Percentiles rank a stretch among this genome's conserved stretches.
Evolutionary conservation across 495 filamentous ascomycete genomes (phyloP).

Genomic region (Gamarada debralockiae): DNA sequence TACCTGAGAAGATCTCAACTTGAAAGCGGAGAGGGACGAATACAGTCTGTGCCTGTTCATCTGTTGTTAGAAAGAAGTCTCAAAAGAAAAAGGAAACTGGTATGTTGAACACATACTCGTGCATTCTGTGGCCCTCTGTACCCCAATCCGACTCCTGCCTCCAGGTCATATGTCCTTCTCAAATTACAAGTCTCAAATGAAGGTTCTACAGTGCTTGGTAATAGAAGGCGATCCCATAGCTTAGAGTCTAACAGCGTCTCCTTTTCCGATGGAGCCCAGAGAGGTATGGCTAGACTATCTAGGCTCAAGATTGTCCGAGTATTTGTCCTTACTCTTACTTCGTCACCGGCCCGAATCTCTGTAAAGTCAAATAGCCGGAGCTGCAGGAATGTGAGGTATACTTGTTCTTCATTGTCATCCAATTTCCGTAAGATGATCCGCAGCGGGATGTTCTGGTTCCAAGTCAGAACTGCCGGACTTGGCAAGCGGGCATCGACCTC

Average conservation of each 20-base stretch:
- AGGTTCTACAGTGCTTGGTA: conserved; percentile 83
- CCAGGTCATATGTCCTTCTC: conserved; percentile 72
- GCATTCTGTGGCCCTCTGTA: conserved; percentile 46
- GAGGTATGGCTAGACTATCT: conserved; percentile 59
- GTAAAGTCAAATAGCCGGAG: conserved; percentile 79
- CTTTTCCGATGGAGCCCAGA: conserved; percentile 54
- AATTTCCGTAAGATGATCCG: conserved; percentile 73
- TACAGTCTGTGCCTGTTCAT: conserved; percentile 51
- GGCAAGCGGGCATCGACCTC: conserved; percentile 80
- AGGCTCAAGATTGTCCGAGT: conserved; percentile 67
- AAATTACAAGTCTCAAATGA: conserved; percentile 90
- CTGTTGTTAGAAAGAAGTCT: background rate
- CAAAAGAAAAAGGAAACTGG: background rate
- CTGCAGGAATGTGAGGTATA: conserved; percentile 76
- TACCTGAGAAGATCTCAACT: conserved; percentile 84
- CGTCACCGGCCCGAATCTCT: conserved; percentile 67
- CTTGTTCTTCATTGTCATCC: conserved; percentile 54
- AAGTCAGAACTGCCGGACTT: conserved; percentile 84
- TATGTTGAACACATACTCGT: conserved; percentile 45
- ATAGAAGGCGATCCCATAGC: conserved; percentile 62
- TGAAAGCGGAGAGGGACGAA: conserved; percentile 74
- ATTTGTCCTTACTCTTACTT: conserved; percentile 57
- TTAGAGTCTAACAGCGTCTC: conserved; percentile 61
- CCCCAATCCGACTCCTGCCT: conserved; percentile 69
- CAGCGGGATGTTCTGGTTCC: conserved; percentile 79